Evolutionary conservation across 495 filamentous ascomycete species (phyloP).

Genomic region (Delitschia confertaspora): DNA sequence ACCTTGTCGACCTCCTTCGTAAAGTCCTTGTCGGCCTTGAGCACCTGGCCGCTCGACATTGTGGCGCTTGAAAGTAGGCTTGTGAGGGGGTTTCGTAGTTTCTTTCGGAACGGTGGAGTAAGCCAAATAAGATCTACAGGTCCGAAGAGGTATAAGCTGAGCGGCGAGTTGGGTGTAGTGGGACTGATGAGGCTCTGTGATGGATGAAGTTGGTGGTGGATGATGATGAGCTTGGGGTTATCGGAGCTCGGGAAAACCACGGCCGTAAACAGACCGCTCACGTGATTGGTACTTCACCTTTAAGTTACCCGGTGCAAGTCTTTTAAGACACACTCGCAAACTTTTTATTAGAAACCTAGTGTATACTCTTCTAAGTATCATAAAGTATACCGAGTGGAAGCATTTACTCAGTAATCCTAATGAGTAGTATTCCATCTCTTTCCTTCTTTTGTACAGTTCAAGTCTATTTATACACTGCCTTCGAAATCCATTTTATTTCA

Average conservation of each 20-base stretch:
- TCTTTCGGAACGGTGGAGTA: not conserved
- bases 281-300: not conserved
- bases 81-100: not conserved
- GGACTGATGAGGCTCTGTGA: constrained; percentile 12
- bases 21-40: constrained; percentile 69
- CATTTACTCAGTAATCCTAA: no score
- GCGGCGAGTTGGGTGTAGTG: not conserved
- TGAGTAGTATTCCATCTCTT: no score
- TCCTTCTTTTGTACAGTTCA: no score
- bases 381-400: no score
- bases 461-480: no score
- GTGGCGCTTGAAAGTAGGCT: constrained; percentile 15
- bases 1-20: constrained; percentile 86
- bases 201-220: no score
- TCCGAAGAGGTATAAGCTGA: not conserved
- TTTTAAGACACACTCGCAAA: no score
- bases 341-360: no score
- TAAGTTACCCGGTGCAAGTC: no score
- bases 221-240: constrained; percentile 4
- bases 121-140: not conserved
- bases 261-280: not conserved
- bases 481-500: no score
- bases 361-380: no score
- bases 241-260: constrained; percentile 4
- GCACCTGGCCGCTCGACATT: constrained; percentile 51